These are phyloP conservation scores for Jasminum sambac DNA, from an alignment of 257 asterid species.

Conservation along the genomic window DNA sequence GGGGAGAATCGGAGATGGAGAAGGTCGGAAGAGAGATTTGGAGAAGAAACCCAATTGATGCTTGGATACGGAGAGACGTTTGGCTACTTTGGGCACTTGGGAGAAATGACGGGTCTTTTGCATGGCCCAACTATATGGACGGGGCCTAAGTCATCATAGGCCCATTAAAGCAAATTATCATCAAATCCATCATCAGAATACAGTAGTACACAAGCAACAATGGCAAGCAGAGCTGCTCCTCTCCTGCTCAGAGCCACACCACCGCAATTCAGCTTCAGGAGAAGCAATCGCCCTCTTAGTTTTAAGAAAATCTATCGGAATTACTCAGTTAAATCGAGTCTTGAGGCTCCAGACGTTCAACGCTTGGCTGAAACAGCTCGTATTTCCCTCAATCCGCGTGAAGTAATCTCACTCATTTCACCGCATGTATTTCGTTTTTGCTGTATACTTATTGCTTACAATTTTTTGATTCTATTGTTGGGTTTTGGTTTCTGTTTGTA, in stretches of 20 bases:
- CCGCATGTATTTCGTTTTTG: background rate
- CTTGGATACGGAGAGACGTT: too few species aligned
- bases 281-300: background rate
- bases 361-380: slow-evolving; percentile 80
- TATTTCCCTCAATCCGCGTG: slow-evolving; percentile 58
- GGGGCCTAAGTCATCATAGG: too few species aligned
- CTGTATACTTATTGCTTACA: background rate
- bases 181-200: background rate
- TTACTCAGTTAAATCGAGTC: slow-evolving; percentile 43
- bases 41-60: too few species aligned
- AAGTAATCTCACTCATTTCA: slow-evolving; percentile 33
- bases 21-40: too few species aligned
- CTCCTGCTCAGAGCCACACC: slow-evolving; percentile 34
- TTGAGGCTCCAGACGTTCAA: slow-evolving; percentile 67
- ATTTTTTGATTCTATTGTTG: background rate
- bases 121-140: too few species aligned
- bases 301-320: slow-evolving; percentile 24
- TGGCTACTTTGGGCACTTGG: too few species aligned
- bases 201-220: background rate
- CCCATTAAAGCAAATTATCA: background rate
- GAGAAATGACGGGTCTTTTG: too few species aligned
- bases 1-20: too few species aligned
- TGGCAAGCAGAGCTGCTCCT: slow-evolving; percentile 40
- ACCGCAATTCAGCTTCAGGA: slow-evolving; percentile 22
- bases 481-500: slow-evolving; percentile 22